Percentiles rank a stretch among this genome's conserved stretches.
Conservation (phyloP, 2,329 filamentous ascomycete genomes). For the Cladosporium colombiae region DNA sequence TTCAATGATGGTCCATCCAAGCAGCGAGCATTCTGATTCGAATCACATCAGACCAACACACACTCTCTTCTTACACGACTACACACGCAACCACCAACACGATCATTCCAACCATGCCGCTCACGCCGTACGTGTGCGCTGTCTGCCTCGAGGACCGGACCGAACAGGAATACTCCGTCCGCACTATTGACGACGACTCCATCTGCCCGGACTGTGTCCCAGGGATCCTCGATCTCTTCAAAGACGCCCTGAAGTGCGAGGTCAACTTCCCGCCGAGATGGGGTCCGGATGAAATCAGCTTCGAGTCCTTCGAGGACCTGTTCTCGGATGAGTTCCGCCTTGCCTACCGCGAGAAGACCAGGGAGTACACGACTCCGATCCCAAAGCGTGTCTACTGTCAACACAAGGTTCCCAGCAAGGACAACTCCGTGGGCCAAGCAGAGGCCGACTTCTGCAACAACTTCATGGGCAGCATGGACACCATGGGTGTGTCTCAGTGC, state of each 20-base stretch:
- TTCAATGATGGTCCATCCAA: background rate
- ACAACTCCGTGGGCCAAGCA: background rate
- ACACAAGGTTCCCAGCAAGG: background rate
- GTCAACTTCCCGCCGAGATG: slow-evolving; percentile 1
- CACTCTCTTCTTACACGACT: background rate
- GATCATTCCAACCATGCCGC: background rate
- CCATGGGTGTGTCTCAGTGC: background rate
- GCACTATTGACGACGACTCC: background rate
- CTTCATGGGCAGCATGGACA: background rate
- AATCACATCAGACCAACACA: background rate
- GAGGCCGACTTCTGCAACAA: background rate
- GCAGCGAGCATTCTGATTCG: background rate
- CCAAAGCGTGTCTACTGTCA: slow-evolving; percentile 1
- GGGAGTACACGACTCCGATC: background rate
- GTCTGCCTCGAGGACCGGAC: background rate
- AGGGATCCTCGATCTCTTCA: background rate
- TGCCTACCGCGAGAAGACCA: background rate
- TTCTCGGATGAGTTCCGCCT: background rate
- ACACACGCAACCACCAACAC: background rate
- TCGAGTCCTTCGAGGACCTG: background rate
- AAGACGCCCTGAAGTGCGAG: background rate
- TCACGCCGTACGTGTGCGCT: background rate
- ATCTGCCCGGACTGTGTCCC: background rate
- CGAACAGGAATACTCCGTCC: background rate
- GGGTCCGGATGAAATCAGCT: background rate